Base-by-base conservation (phyloP, 208 protist genomes). In the Leptomonas seymouri region DNA sequence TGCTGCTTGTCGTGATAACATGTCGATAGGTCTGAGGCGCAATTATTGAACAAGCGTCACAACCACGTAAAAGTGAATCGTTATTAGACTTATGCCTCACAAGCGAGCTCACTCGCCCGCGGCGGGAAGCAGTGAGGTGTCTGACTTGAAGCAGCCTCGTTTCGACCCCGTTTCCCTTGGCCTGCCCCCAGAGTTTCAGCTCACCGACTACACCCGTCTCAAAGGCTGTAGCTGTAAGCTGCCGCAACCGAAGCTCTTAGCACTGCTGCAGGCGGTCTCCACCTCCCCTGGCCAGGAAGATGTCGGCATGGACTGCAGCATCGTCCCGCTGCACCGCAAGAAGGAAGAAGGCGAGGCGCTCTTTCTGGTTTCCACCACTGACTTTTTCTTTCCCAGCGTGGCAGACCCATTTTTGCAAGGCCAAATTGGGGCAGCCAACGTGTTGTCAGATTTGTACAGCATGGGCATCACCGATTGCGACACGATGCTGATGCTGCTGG, bases 311-410 rank as follows among this genome's bases (percentile, higher is more conserved):
- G 95, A 98, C 81, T 98, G 96, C 88, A 93, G 85, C 60, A 94
- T 98, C 51, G 86, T 98, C 4, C 91, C 90, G n/a, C 69, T 97
- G 56, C 80, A 71, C 30, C 85, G 86, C 75, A 78, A 65, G 15
- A 83, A 84, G 62, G 80, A 68, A 41, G 31, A 36, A 21, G 79
- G 75, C 27, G 64, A 90, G 34, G 28, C 56, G 5, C 88, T 98
- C 3, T 97, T 90, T 51, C 87, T 98, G 63, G 82, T 98, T 49
- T 96, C 91, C n/a, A 98, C 96, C 16, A 98, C 94, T 14, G 97
- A 98, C 82, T 99, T 98, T 72, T 99, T 99, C 75, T 98, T 97
- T 70, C 98, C 98, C 23, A 91, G 97, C 63, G 93, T 99, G 14
- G 97, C 98, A 25, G 97, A 99, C 64, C 97, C 98, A 20, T 99